phyloP scores from a whole-genome alignment of 768 basidiomycete species.

The Pisolithus sp. region DNA sequence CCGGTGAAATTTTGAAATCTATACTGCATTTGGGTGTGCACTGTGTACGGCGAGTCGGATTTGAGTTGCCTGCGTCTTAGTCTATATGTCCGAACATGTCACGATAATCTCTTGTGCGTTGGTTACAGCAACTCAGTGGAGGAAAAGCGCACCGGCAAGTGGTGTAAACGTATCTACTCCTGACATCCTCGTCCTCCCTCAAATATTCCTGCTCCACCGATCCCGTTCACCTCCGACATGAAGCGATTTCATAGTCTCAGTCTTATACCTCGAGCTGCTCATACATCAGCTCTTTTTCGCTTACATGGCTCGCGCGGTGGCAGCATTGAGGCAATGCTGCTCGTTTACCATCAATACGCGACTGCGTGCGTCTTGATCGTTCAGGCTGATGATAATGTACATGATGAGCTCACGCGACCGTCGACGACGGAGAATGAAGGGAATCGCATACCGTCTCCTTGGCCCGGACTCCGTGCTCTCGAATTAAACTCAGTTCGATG shows the following conservation, averaged over 20 bases:
- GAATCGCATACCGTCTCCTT: constrained; percentile 72
- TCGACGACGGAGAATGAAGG: background rate
- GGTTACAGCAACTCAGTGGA: too few species aligned
- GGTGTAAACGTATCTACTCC: constrained; percentile 69
- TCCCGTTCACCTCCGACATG: constrained; percentile 65
- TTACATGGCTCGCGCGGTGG: constrained; percentile 97
- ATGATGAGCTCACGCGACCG: background rate
- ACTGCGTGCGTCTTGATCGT: constrained; percentile 77
- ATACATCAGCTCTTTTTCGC: constrained; percentile 71
- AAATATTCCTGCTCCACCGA: constrained; percentile 87
- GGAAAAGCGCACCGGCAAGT: constrained; percentile 35
- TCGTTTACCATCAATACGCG: constrained; percentile 80
- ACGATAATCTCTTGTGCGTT: too few species aligned
- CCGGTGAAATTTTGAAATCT: too few species aligned
- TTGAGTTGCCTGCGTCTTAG: too few species aligned
- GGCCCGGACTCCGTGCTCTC: constrained; percentile 57
- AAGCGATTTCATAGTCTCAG: constrained; percentile 88
- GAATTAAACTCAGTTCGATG: too few species aligned
- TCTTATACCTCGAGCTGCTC: constrained; percentile 76
- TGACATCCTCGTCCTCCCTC: constrained; percentile 66
- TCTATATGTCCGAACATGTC: too few species aligned
- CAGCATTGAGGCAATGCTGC: constrained; percentile 81
- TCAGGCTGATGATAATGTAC: constrained; percentile 49
- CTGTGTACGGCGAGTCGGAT: too few species aligned
- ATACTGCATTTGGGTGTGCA: too few species aligned